Evolutionary conservation across 2,329 filamentous ascomycete species (phyloP).

Genomic region (Talaromyces sp.): DNA sequence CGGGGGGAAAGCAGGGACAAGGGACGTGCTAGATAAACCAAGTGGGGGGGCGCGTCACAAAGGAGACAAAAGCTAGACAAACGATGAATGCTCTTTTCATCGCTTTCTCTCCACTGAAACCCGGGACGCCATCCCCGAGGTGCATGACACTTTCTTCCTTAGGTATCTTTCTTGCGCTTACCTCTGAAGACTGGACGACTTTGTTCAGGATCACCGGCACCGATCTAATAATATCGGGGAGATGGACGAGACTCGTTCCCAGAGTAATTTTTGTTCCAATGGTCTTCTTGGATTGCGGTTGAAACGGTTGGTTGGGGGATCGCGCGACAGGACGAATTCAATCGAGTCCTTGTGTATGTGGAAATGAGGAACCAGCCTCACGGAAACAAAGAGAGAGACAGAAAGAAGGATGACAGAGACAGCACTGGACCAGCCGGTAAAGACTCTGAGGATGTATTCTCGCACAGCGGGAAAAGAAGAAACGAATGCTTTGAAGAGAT

Average conservation of each 20-base stretch:
- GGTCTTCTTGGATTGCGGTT: background rate
- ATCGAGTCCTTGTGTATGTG: slow-evolving; percentile 22
- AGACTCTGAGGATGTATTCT: slow-evolving; percentile 30
- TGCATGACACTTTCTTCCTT: too few relatives aligned
- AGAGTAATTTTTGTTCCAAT: too few relatives aligned
- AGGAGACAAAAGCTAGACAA: background rate
- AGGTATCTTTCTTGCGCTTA: too few relatives aligned
- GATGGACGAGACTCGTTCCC: too few relatives aligned
- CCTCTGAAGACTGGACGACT: too few relatives aligned
- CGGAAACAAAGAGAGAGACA: slow-evolving; percentile 30
- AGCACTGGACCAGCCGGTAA: slow-evolving; percentile 42
- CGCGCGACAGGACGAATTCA: slow-evolving; percentile 12
- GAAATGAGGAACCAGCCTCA: slow-evolving; percentile 43
- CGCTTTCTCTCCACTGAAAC: background rate
- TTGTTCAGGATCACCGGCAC: too few relatives aligned
- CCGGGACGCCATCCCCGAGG: too few relatives aligned
- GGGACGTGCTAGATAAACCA: slow-evolving; percentile 18
- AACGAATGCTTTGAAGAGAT: slow-evolving; percentile 28
- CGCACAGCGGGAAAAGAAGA: slow-evolving; percentile 40
- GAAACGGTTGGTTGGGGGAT: slow-evolving; percentile 13
- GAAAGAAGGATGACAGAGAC: slow-evolving; percentile 33
- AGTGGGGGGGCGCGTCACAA: background rate
- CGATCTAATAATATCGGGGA: too few relatives aligned
- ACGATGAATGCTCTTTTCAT: too few relatives aligned
- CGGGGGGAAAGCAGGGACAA: slow-evolving; percentile 24